These are phyloP conservation scores for Penicillium pancosmium DNA, from an alignment of 495 filamentous ascomycete species.

Conservation along the genomic window DNA sequence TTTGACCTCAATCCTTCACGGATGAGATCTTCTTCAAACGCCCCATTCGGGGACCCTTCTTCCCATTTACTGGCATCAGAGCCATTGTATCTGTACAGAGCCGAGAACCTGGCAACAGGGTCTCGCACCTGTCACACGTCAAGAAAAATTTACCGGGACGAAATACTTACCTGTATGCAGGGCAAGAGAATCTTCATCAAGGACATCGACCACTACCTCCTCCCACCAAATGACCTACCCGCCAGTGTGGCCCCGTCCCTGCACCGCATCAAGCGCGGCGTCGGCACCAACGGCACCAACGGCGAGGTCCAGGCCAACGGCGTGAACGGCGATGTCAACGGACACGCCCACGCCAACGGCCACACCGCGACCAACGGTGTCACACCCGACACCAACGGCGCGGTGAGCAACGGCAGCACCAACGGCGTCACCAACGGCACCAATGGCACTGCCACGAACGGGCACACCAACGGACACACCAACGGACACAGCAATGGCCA, in stretches of 20 bases:
- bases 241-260: constrained; percentile 78
- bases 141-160: background rate
- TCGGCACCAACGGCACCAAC: constrained; percentile 50
- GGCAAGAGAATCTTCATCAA: constrained; percentile 94
- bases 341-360: constrained; percentile 34
- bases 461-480: constrained; percentile 21
- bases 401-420: constrained; percentile 21
- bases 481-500: constrained; percentile 20
- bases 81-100: constrained; percentile 8
- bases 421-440: constrained; percentile 20
- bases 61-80: background rate
- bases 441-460: constrained; percentile 18
- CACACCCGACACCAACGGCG: constrained; percentile 17
- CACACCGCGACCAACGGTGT: constrained; percentile 25
- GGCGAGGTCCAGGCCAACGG: constrained; percentile 27
- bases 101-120: constrained; percentile 9
- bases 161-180: constrained; percentile 44
- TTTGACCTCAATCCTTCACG: constrained; percentile 4
- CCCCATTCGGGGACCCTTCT: no score
- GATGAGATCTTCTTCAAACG: no score
- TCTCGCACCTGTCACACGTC: constrained; percentile 5
- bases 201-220: constrained; percentile 89
- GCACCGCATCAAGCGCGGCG: constrained; percentile 59
- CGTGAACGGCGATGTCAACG: constrained; percentile 27
- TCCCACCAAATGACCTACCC: constrained; percentile 70